Evolutionary conservation across 2,329 filamentous ascomycete genomes (phyloP), one percentile per base, ranked within the genome.

Genomic region (Aspergillus felis): DNA sequence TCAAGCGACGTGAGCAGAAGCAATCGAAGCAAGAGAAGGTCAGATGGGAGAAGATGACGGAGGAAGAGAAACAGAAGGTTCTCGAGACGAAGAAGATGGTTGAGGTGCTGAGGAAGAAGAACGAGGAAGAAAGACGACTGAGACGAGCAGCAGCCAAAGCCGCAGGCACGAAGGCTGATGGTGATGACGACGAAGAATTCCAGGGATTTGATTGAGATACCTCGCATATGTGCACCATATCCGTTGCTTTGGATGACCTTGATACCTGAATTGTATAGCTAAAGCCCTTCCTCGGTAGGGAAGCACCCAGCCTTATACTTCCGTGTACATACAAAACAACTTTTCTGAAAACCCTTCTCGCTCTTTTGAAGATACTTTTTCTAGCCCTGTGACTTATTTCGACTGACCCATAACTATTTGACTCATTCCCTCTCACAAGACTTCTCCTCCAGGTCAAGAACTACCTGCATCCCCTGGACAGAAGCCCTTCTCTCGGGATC

Each of bases 21-120:
- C 81, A 80, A 60, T 81, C 83, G 65, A 84, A 82, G 71, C 81
- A 83, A 58, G 87, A 92, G 61, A 84, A 84, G 9, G 84, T 87
- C 70, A 79, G 79, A 61, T 76, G 81, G 68, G 81, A 84, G 29
- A 81, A 79, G 58, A 86, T 93, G 84, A 89, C 85, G n/a, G 85
- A 88, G 3, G 84, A 86, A 57, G 86, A 92, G 73, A 87, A 82
- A 74, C 74, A 79, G 35, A 82, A 87, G 71, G 81, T 86, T 64
- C 79, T 74, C 64, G 83, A 89, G 70, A 80, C 91, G 12, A 79
- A 88, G 63, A 76, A 80, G 10, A 77, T 92, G 78, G 80, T 92
- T 51, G 78, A 80, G 25, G 76, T 87, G 67, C 81, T 92, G n/a
- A 80, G 86, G 65, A 77, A 71, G 68, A 77, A 82, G 72, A 88